Base-by-base conservation (phyloP, 495 filamentous ascomycete species). In the Talaromyces thailandensis region DNA sequence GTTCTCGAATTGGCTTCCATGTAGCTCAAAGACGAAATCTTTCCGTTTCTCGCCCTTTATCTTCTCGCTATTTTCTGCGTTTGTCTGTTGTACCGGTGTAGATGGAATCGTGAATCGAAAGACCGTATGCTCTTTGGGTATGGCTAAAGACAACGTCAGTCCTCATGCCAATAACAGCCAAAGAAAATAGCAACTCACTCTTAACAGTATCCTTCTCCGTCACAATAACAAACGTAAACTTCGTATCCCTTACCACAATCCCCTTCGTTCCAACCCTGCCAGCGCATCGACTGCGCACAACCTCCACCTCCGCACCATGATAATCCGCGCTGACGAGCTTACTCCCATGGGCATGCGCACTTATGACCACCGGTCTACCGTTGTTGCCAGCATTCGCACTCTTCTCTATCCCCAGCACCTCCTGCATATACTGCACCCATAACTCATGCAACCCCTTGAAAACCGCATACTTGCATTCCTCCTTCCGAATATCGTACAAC, bases 41-140 rank as follows among this genome's bases (percentile, higher is more conserved):
- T 73, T 71, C 8, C 48, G 58, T 3, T 24, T 7, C 9, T 65
- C 25, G 25, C 61, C 25, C n/a, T n/a, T n/a, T n/a, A n/a, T n/a
- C n/a, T n/a, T n/a, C n/a, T n/a, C n/a, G n/a, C n/a, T n/a, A n/a
- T n/a, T n/a, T 28, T 66, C 62, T 25, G 65, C n/a, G 62, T 14
- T 50, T 51, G 25, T 62, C 56, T 64, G 18, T 56, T 58, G 4
- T 18, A 55, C 23, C 18, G 75, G 23, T 2, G 75, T 79, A 3
- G 82, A 65, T 5, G 88, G 84, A 14, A 98, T 78, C 58, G 80
- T 79, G 67, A 98, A 85, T 18, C 88, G 83, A 70, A 98, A 97
- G 11, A 95, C 75, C 0, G 91, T 91, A 45, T 92, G 85, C 68
- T 93, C 92, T 70, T 98, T 98, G 3, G 94, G 93, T 62, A 97